Conservation (phyloP, 192 early-diverging fungal species). For the Chytriomyces sp. region DNA sequence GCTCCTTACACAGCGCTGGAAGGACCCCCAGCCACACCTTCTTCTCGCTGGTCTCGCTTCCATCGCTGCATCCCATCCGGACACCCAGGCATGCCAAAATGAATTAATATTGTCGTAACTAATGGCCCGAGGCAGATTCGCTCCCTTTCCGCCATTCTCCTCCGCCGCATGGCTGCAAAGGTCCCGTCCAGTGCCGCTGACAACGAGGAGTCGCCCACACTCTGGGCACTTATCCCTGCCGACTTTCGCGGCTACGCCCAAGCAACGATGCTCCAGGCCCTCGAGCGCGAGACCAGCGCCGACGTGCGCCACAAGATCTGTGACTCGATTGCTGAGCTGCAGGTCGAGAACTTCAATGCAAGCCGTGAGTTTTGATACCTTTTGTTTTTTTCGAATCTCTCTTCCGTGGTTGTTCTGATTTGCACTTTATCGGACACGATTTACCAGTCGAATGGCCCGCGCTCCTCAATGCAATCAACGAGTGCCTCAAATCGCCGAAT, state of each 20-base stretch:
- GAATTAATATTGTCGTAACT: not conserved
- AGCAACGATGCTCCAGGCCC: constrained; percentile 73
- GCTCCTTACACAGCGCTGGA: constrained; percentile 62
- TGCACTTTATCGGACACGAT: not conserved
- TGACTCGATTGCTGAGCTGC: constrained; percentile 91
- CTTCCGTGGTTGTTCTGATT: not conserved
- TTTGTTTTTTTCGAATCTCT: not conserved
- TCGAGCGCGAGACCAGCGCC: constrained; percentile 73
- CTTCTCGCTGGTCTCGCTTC: constrained; percentile 62
- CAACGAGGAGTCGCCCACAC: constrained; percentile 50
- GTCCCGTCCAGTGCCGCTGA: constrained; percentile 41
- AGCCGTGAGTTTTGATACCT: constrained; percentile 12
- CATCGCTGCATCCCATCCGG: constrained; percentile 52
- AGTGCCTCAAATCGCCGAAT: constrained; percentile 75
- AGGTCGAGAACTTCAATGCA: constrained; percentile 40
- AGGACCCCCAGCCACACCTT: constrained; percentile 63
- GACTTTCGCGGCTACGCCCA: constrained; percentile 70
- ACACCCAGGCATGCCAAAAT: constrained; percentile 37
- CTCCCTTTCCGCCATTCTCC: constrained; percentile 66
- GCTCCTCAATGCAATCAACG: constrained; percentile 76
- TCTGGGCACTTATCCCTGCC: constrained; percentile 75
- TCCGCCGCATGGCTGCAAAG: constrained; percentile 64
- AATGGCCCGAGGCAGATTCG: constrained; percentile 52
- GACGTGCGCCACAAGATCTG: constrained; percentile 88
- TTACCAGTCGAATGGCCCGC: constrained; percentile 75